phyloP scores from a whole-genome alignment of 2,329 filamentous ascomycete species.

The Colletotrichum magnum region DNA sequence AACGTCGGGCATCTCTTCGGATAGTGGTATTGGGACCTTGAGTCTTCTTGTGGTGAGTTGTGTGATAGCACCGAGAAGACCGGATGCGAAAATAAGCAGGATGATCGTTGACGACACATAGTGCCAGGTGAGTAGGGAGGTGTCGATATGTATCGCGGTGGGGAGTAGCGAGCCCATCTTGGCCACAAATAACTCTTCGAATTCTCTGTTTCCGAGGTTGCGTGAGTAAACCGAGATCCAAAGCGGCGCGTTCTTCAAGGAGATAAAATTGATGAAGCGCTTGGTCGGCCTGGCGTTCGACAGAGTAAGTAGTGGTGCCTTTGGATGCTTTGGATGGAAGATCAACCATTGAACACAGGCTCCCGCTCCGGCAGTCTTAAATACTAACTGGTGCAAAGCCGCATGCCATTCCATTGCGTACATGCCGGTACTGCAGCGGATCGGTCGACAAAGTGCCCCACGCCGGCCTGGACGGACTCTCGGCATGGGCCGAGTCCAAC shows the following conservation, averaged over 20 bases:
- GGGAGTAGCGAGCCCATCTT: constrained; percentile 5
- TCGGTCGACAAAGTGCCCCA: neutral
- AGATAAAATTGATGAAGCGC: neutral
- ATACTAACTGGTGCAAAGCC: no score
- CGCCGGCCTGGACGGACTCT: constrained; percentile 12
- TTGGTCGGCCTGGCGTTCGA: no score
- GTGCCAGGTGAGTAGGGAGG: constrained; percentile 3
- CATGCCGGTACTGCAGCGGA: neutral
- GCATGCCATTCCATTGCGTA: neutral
- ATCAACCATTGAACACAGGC: no score
- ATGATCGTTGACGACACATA: constrained; percentile 1
- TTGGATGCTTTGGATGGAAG: no score
- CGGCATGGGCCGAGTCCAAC: constrained; percentile 18
- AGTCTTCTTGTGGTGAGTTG: constrained; percentile 9
- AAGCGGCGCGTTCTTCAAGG: neutral
- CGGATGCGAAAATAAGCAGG: constrained; percentile 4
- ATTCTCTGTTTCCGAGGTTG: neutral
- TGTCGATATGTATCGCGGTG: neutral
- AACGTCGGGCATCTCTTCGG: constrained; percentile 8
- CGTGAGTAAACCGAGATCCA: no score
- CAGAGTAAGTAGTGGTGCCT: no score
- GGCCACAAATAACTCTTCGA: neutral
- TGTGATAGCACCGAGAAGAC: neutral
- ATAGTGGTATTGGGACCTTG: constrained; percentile 11
- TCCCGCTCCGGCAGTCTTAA: no score